Base-by-base conservation (phyloP, 2,329 filamentous ascomycete genomes). In the Phialocephala subalpina region DNA sequence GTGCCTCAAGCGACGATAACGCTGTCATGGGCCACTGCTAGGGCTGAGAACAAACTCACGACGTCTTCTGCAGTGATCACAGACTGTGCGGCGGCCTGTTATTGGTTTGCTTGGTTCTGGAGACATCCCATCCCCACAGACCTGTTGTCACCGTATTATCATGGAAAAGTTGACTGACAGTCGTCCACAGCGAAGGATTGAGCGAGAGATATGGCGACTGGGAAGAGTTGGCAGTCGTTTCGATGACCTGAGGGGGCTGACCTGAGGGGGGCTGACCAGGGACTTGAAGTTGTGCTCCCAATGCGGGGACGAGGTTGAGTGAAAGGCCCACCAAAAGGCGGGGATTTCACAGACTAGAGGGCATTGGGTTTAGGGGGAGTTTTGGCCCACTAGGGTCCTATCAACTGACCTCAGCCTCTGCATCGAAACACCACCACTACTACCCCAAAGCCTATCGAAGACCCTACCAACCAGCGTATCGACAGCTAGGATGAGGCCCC, bases 31-130 rank as follows among this genome's bases (percentile, higher is more conserved):
- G 25, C 25, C 3, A 33, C 12, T 18, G 6, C 12, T 9, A 22
- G 20, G 45, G 45, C n/a, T 6, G 45, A 49, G 20, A 18, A 22
- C 57, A n/a, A 42, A 76, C 80, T 67, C 77, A 81, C 81, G 75
- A 69, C 81, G 76, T 69, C 79, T 73, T 61, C 81, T 78, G 71
- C 81, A 83, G 68, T 82, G 80, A 66, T 83, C 81, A 71, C 81
- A 83, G 38, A 82, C 81, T 35, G 77, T 82, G 42, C 80, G 77
- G 20, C 67, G 70, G 14, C 61, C 63, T 29, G 63, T 58, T 25
- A 60, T 64, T 68, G 71, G 62, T 62, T 70, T 74, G 29, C 49
- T 68, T 47, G 58, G 42, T 66, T 73, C 73, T 66, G 73, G 67
- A 65, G 73, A 71, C 73, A 76, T 76, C 62, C 66, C 70, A 72